Evolutionary conservation across 148 eudicot genomes (phyloP), one percentile per base, ranked within the genome.

Genomic region (Fagopyrum homotropicum): DNA sequence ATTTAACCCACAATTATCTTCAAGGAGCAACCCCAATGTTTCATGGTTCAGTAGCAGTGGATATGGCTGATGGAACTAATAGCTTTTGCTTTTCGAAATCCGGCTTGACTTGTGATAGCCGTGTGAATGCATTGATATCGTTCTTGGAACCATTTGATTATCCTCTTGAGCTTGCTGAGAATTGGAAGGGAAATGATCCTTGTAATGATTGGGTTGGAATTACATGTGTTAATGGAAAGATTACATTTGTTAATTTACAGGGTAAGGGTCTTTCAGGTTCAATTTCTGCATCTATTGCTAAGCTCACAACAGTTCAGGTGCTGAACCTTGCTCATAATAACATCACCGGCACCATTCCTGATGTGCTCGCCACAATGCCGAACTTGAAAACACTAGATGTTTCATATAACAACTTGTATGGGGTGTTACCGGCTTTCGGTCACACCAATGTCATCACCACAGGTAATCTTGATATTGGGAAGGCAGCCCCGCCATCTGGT

Each of bases 111-210:
- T 94, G 98, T 77, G 92, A 92, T 76, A 63, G 82, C 3, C 86
- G 82, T 1, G 93, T 92, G 45, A 74, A 78, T 78, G 60, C 56
- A 2, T 76, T 94, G 85, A 84, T 94, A 49, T 75, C 81, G 9
- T 81, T 87, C 77, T 79, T 83, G 26, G 72, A 81, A 61, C 79
- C 91, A 15, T 75, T 91, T 49, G 93, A 90, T 29, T 94, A 91
- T 75, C 98, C 98, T 3, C 15, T 45, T 3, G 47, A 4, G 2
- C 79, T 91, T 78, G 98, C 98, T 0, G 72, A 72, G 55, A 54
- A 73, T 66, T 94, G 98, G 98, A 73, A 82, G 46, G 96, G 89
- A 35, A 90, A 94, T 75, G 83, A 90, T 79, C 93, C 98, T 70
- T 69, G 72, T 69, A 11, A 45, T 6, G 35, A 26, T 45, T 70